Evolutionary conservation across 2,329 filamentous ascomycete genomes (phyloP).

Genomic region (Talaromyces sp.): DNA sequence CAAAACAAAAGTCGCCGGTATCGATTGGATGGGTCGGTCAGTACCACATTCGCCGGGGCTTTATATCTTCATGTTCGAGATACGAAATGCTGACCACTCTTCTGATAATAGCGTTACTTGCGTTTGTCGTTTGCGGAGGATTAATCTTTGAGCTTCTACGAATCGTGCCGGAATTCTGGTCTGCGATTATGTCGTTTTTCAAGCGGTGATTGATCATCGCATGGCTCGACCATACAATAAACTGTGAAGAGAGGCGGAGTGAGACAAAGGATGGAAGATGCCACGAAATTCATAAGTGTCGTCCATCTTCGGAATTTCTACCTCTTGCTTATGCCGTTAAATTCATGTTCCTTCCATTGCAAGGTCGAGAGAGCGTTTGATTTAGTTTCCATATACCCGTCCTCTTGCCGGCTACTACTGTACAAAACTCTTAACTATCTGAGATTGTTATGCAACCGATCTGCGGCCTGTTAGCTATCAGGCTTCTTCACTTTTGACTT

Average conservation of each 20-base stretch:
- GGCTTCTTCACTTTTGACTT: not conserved
- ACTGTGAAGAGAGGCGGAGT: too few species aligned
- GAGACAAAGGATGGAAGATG: not conserved
- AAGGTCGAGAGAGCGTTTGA: conserved; percentile 3
- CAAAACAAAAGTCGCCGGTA: conserved; percentile 52
- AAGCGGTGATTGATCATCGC: not conserved
- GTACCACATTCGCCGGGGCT: conserved; percentile 29
- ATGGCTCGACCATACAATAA: not conserved
- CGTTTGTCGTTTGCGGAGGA: conserved; percentile 62
- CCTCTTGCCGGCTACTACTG: conserved; percentile 1
- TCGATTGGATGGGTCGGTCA: conserved; percentile 58
- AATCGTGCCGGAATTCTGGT: conserved; percentile 41
- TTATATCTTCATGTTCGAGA: not conserved
- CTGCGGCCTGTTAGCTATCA: not conserved
- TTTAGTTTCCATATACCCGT: conserved; percentile 8
- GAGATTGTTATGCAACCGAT: not conserved
- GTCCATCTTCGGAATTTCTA: not conserved
- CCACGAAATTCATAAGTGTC: not conserved
- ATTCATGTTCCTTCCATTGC: not conserved
- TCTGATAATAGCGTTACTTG: conserved; percentile 50
- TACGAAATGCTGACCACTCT: conserved; percentile 18
- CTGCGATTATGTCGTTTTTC: conserved; percentile 29
- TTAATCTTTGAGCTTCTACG: conserved; percentile 56
- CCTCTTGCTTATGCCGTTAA: not conserved
- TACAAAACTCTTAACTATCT: conserved; percentile 8